Conservation (phyloP, 768 basidiomycete genomes). For the Sutorius australiensis region DNA sequence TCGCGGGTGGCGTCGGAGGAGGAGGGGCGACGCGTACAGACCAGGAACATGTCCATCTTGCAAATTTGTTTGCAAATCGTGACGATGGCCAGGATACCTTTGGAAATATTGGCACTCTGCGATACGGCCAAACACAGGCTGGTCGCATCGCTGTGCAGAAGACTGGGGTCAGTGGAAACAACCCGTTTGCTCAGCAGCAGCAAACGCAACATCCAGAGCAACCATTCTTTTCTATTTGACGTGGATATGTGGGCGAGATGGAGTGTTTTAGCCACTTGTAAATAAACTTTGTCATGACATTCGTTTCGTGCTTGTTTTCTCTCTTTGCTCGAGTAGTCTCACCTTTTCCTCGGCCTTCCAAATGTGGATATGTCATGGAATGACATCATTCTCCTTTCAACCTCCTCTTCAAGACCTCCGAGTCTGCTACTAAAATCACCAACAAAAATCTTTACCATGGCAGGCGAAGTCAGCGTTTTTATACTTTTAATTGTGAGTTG, state of each 20-base stretch:
- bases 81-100: constrained; percentile 96
- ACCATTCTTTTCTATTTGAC: constrained; percentile 75
- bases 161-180: constrained; percentile 47
- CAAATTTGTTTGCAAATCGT: constrained; percentile 76
- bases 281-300: constrained; percentile 3
- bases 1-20: constrained; percentile 9
- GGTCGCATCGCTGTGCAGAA: constrained; percentile 45
- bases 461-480: constrained; percentile 7
- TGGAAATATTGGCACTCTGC: constrained; percentile 78
- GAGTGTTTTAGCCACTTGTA: constrained; percentile 7
- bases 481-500: constrained; percentile 10
- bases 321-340: not conserved
- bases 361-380: constrained; percentile 14
- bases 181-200: constrained; percentile 61
- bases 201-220: constrained; percentile 57
- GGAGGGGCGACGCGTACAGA: constrained; percentile 47
- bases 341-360: constrained; percentile 6
- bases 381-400: constrained; percentile 22
- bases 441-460: constrained; percentile 10
- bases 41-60: constrained; percentile 71
- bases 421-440: not conserved
- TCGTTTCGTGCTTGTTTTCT: constrained; percentile 17
- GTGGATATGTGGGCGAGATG: constrained; percentile 5
- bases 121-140: constrained; percentile 63
- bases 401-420: not conserved